Evolutionary conservation across 2,329 filamentous ascomycete species (phyloP).

Genomic region (Alternaria burnsii): DNA sequence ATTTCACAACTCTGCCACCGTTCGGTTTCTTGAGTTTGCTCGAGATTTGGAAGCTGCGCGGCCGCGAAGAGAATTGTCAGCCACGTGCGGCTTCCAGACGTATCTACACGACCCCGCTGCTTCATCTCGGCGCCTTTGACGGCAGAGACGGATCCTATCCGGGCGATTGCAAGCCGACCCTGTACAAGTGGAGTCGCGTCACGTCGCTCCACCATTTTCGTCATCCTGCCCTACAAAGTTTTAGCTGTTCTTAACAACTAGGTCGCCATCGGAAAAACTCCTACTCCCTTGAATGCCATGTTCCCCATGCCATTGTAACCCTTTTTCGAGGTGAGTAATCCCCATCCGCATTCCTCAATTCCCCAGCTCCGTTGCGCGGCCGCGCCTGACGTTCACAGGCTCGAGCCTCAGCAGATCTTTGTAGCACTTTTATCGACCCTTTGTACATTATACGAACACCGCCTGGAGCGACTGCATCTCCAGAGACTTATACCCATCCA

Average conservation of each 20-base stretch:
- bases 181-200: not conserved
- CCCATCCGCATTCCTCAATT: not conserved
- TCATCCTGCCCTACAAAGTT: conserved; percentile 7
- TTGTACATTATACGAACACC: conserved; percentile 15
- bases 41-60: not conserved
- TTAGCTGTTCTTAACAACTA: not conserved
- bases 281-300: conserved; percentile 16
- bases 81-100: not conserved
- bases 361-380: conserved; percentile 29
- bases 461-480: conserved; percentile 11
- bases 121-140: conserved; percentile 1
- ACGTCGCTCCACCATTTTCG: conserved; percentile 11
- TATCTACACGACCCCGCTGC: not conserved
- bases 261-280: conserved; percentile 18
- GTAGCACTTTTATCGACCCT: conserved; percentile 12
- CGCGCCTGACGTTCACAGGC: conserved; percentile 22
- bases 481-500: conserved; percentile 5
- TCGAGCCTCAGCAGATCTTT: conserved; percentile 27
- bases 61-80: conserved; percentile 4
- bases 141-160: not conserved
- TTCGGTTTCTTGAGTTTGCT: not conserved
- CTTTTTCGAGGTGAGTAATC: conserved; percentile 21
- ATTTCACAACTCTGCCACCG: not conserved
- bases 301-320: conserved; percentile 24
- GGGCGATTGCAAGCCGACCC: not conserved